A percentile compares a stretch with the other conserved stretches of the same genome.
Conservation (phyloP, 306 rosid species). For the Pueraria montana region DNA sequence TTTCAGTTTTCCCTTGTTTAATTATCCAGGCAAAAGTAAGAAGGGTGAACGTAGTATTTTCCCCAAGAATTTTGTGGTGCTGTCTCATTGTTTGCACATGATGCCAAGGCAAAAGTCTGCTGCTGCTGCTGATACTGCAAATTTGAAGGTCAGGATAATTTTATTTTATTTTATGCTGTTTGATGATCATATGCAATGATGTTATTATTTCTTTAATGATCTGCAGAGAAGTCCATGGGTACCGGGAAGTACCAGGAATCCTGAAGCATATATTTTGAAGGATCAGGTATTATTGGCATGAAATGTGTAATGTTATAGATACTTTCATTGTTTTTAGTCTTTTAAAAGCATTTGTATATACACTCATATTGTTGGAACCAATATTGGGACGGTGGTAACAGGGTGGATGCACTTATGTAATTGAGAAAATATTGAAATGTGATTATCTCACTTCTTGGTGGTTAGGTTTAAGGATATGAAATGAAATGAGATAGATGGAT, state of each 20-base stretch:
- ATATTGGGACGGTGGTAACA: background rate
- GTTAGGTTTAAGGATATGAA: background rate
- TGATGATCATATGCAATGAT: constrained; percentile 31
- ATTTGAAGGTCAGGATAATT: constrained; percentile 62
- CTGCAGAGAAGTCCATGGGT: constrained; percentile 72
- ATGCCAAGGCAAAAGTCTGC: constrained; percentile 83
- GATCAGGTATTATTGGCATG: constrained; percentile 60
- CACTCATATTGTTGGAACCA: background rate
- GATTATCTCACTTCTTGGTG: background rate
- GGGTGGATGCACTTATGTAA: constrained; percentile 1
- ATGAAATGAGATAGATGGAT: background rate
- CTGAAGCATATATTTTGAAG: constrained; percentile 76
- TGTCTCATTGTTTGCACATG: constrained; percentile 91
- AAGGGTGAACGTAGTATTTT: constrained; percentile 92
- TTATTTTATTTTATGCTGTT: constrained; percentile 32
- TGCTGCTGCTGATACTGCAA: constrained; percentile 66
- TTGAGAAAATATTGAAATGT: background rate
- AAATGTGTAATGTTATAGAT: background rate
- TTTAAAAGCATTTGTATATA: background rate
- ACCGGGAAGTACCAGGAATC: constrained; percentile 88
- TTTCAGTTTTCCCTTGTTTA: constrained; percentile 44
- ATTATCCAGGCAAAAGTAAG: constrained; percentile 88
- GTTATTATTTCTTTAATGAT: constrained; percentile 9
- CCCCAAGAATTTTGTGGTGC: constrained; percentile 68
- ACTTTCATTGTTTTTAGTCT: background rate